Conservation (phyloP, 768 basidiomycete species). For the Pleurotus platypus region DNA sequence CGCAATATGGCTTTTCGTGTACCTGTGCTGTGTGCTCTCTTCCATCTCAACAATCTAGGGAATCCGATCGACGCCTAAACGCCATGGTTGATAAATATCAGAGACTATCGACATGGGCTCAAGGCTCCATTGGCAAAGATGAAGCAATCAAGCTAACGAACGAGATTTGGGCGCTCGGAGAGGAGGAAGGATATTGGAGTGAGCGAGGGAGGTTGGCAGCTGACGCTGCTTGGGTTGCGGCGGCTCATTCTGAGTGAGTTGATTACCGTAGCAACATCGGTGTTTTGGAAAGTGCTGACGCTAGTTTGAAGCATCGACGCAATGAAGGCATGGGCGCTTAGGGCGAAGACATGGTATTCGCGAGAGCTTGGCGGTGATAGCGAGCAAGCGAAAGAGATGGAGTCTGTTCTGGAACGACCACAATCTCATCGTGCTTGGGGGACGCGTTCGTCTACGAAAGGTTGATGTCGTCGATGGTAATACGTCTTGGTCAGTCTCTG, state of each 20-base stretch:
- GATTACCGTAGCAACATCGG: not conserved
- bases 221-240: slow-evolving; percentile 57
- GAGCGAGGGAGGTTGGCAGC: slow-evolving; percentile 61
- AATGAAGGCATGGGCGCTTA: slow-evolving; percentile 44
- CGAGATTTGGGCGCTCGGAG: slow-evolving; percentile 54
- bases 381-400: slow-evolving; percentile 40
- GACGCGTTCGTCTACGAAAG: slow-evolving; percentile 23
- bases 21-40: slow-evolving; percentile 58
- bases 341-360: slow-evolving; percentile 50
- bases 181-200: slow-evolving; percentile 64
- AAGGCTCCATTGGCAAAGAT: slow-evolving; percentile 35
- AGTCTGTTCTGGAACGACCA: slow-evolving; percentile 28
- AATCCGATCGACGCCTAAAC: slow-evolving; percentile 48
- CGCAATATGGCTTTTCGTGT: slow-evolving; percentile 58
- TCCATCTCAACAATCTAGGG: slow-evolving; percentile 38
- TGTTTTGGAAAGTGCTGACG: not conserved
- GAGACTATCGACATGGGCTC: slow-evolving; percentile 48
- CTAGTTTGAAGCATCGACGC: slow-evolving; percentile 35
- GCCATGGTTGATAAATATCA: slow-evolving; percentile 42
- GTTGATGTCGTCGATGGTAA: no score
- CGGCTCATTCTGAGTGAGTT: slow-evolving; percentile 61
- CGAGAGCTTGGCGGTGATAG: slow-evolving; percentile 57
- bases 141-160: slow-evolving; percentile 47
- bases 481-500: no score
- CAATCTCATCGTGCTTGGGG: slow-evolving; percentile 47